phyloP scores from a whole-genome alignment of 2,329 filamentous ascomycete species.

The Epichloe coenophiala region DNA sequence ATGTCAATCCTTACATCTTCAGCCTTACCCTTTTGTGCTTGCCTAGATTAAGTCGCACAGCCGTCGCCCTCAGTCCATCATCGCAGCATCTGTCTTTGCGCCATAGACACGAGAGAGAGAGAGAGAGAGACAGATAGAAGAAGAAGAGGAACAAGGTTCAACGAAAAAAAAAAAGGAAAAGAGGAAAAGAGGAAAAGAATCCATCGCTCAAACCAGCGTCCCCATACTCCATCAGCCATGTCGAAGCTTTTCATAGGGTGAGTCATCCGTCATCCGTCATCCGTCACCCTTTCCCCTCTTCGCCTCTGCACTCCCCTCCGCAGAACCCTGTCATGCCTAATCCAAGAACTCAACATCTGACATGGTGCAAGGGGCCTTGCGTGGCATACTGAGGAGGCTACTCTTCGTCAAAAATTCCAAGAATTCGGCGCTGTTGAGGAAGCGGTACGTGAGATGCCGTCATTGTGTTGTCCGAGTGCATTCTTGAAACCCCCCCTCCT shows the following conservation, averaged over 20 bases:
- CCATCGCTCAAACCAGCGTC: background rate
- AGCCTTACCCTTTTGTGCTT: background rate
- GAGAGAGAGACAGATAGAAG: background rate
- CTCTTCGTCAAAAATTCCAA: slow-evolving; percentile 81
- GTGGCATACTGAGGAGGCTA: slow-evolving; percentile 91
- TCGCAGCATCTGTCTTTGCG: background rate
- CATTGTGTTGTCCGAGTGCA: background rate
- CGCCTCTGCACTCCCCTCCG: background rate
- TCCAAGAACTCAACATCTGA: slow-evolving; percentile 8
- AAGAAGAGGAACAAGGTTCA: no score
- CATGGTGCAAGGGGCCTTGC: slow-evolving; percentile 62
- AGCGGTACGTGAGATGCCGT: slow-evolving; percentile 55
- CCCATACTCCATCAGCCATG: slow-evolving; percentile 39
- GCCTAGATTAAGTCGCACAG: background rate
- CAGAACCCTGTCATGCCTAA: background rate
- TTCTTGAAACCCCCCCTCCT: background rate
- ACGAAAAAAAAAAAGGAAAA: no score
- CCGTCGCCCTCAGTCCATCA: background rate
- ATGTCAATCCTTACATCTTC: slow-evolving; percentile 5
- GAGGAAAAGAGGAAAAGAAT: background rate
- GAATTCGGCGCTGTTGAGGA: slow-evolving; percentile 86
- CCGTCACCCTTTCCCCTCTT: background rate
- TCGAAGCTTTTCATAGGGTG: slow-evolving; percentile 93
- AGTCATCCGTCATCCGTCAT: slow-evolving; percentile 18
- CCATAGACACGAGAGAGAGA: slow-evolving; percentile 1